Evolutionary conservation across 148 eudicot species (phyloP).

Genomic region (Fallopia convolvulus): DNA sequence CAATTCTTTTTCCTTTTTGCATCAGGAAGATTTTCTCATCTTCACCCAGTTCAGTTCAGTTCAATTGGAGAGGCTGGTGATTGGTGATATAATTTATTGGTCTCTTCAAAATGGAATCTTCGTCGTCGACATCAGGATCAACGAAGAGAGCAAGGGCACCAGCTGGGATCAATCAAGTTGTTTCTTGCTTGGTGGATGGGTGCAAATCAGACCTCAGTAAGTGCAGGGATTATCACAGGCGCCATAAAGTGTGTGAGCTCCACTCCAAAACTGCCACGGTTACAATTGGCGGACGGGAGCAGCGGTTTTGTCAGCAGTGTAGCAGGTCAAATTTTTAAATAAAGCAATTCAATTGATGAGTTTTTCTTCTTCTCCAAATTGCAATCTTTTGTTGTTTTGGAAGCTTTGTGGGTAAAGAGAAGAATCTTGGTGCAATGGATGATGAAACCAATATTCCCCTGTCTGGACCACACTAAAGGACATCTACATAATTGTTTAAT

Average conservation of each 20-base stretch:
- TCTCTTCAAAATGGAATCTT: constrained; percentile 25
- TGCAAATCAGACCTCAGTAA: constrained; percentile 54
- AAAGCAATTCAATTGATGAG: neutral
- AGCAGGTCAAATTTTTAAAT: constrained; percentile 34
- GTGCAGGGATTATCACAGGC: constrained; percentile 61
- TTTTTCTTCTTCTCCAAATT: neutral
- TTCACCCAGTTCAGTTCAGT: no score
- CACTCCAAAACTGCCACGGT: constrained; percentile 64
- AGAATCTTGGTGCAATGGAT: neutral
- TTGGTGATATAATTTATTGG: no score
- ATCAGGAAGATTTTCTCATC: neutral
- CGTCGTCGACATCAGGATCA: constrained; percentile 29
- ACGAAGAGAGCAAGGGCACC: constrained; percentile 46
- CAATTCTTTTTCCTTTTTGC: neutral
- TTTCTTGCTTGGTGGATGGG: constrained; percentile 52
- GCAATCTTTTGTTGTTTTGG: neutral
- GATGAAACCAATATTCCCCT: neutral
- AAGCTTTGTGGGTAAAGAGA: neutral
- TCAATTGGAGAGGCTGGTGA: no score
- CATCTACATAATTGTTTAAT: neutral
- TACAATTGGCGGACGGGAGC: constrained; percentile 44
- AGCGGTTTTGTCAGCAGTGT: constrained; percentile 73
- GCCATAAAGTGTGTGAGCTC: constrained; percentile 69
- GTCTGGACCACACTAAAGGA: neutral
- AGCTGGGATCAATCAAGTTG: constrained; percentile 27